Conservation (phyloP, 2,329 filamentous ascomycete genomes). For the Talaromyces sp. region DNA sequence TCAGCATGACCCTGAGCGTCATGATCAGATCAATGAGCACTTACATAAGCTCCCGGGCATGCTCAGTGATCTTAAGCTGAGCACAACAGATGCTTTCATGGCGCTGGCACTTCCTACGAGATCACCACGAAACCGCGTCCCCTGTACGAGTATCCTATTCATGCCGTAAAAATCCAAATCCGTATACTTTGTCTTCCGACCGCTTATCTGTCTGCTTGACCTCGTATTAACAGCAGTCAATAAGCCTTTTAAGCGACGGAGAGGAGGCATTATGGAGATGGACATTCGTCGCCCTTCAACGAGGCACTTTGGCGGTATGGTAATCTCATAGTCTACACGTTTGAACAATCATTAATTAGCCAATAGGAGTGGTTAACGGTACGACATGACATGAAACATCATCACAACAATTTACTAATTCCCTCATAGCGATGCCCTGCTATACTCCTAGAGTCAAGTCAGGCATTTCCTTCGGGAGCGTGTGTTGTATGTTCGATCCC, state of each 20-base stretch:
- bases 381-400: not conserved
- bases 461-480: constrained; percentile 2
- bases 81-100: not conserved
- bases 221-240: not conserved
- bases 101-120: not conserved
- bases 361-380: not conserved
- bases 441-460: not conserved
- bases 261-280: not conserved
- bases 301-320: not conserved
- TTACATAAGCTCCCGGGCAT: not conserved
- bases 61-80: not conserved
- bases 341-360: too few species aligned
- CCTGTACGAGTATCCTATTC: not conserved
- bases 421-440: not conserved
- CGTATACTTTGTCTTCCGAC: not conserved
- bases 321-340: too few species aligned
- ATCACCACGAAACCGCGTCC: not conserved
- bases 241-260: not conserved
- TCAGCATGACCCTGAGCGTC: not conserved
- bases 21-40: not conserved
- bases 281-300: not conserved
- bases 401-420: not conserved
- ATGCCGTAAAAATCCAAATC: not conserved
- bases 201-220: not conserved
- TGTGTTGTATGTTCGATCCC: not conserved